These are phyloP conservation scores for Dactylonectria estremocensis DNA, from an alignment of 2,329 filamentous ascomycete genomes.

Conservation along the genomic window DNA sequence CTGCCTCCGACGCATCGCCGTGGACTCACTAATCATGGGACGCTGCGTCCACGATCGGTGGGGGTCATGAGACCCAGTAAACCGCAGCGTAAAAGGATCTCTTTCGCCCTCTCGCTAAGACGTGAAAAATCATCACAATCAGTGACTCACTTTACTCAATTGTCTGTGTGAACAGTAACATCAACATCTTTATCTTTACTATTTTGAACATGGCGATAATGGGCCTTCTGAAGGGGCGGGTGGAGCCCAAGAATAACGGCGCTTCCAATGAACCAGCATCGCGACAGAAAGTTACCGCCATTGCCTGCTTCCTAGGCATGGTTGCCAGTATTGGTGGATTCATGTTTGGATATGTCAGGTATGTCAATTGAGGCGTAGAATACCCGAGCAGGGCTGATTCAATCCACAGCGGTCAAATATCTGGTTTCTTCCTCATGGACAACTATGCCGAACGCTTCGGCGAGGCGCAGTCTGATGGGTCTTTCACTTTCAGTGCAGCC, in stretches of 20 bases:
- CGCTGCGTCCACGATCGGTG: slow-evolving; percentile 13
- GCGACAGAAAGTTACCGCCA: slow-evolving; percentile 54
- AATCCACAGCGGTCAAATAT: slow-evolving; percentile 68
- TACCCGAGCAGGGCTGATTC: not conserved
- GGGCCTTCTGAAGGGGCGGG: slow-evolving; percentile 30
- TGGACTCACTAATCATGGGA: slow-evolving; percentile 8
- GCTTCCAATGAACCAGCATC: slow-evolving; percentile 20
- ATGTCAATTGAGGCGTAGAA: slow-evolving; percentile 36
- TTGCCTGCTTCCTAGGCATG: slow-evolving; percentile 64
- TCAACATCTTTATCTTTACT: slow-evolving; percentile 9
- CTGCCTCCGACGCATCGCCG: slow-evolving; percentile 19
- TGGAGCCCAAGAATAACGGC: slow-evolving; percentile 34
- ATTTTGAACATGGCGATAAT: slow-evolving; percentile 21
- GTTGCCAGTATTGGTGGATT: slow-evolving; percentile 70
- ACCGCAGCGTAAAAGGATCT: slow-evolving; percentile 6
- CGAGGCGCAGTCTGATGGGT: slow-evolving; percentile 54
- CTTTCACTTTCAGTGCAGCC: slow-evolving; percentile 68
- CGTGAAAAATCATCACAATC: not conserved
- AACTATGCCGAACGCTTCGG: slow-evolving; percentile 72
- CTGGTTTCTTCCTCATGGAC: slow-evolving; percentile 73
- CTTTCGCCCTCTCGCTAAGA: not conserved
- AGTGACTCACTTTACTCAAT: slow-evolving; percentile 5
- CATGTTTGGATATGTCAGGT: slow-evolving; percentile 72
- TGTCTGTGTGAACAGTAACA: not conserved
- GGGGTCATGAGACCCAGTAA: slow-evolving; percentile 3